Evolutionary conservation across 176 grass and related monocot species (phyloP).

Genomic region (Aegilops bicornis): DNA sequence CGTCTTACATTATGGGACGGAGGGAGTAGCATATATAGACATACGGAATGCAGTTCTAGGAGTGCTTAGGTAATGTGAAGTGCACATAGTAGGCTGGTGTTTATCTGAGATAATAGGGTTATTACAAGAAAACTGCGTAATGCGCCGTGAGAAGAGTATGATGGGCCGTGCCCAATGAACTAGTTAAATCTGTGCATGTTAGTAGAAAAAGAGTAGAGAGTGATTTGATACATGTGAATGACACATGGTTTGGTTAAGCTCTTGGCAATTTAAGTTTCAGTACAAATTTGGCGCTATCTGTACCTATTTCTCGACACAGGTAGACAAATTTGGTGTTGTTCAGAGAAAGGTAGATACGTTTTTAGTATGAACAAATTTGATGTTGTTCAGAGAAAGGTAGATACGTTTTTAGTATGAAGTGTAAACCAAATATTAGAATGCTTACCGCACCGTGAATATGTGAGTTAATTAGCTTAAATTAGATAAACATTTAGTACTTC

Average conservation of each 20-base stretch:
- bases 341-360: not conserved
- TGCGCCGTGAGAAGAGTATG: not conserved
- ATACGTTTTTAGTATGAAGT: not conserved
- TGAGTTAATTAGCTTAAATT: not conserved
- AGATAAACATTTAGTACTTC: not conserved
- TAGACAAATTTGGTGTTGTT: not conserved
- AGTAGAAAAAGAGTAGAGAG: not conserved
- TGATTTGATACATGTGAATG: not conserved
- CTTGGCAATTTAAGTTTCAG: not conserved
- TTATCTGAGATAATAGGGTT: not conserved
- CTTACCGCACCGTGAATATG: not conserved
- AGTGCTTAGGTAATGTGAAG: not conserved
- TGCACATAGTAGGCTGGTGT: not conserved
- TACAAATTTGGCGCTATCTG: not conserved
- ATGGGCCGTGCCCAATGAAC: not conserved
- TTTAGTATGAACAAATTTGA: not conserved
- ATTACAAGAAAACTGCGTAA: not conserved
- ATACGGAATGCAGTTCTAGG: not conserved
- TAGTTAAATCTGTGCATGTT: not conserved
- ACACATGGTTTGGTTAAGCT: not conserved
- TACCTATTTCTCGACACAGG: not conserved
- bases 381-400: not conserved
- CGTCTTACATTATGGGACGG: too few relatives aligned
- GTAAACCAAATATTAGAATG: not conserved
- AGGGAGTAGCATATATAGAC: not conserved